These are phyloP conservation scores for Fennellomyces sp. DNA, from an alignment of 371 early-diverging fungal genomes.

Conservation along the genomic window DNA sequence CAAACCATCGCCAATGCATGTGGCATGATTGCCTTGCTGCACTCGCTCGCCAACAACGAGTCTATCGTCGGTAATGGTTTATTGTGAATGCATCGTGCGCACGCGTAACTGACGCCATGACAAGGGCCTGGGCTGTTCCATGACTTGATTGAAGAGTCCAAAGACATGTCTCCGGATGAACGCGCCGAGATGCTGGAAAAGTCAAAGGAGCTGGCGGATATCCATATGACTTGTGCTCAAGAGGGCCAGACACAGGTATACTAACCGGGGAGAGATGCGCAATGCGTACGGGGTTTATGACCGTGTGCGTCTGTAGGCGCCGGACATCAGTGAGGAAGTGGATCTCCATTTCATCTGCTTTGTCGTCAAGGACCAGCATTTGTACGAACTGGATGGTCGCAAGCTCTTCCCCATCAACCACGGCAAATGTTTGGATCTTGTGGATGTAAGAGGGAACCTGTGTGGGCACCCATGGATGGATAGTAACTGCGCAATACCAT, in stretches of 20 bases:
- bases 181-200: slow-evolving; percentile 73
- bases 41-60: slow-evolving; percentile 71
- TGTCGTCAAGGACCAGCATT: slow-evolving; percentile 67
- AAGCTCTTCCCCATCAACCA: slow-evolving; percentile 84
- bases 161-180: slow-evolving; percentile 65
- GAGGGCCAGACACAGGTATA: slow-evolving; percentile 79
- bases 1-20: slow-evolving; percentile 96
- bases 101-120: too few species aligned
- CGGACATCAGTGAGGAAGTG: slow-evolving; percentile 68
- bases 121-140: slow-evolving; percentile 63
- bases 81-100: not conserved
- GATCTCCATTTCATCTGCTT: slow-evolving; percentile 88
- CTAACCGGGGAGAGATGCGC: not conserved
- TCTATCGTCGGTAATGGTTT: slow-evolving; percentile 32
- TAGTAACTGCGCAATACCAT: not conserved
- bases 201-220: slow-evolving; percentile 55
- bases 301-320: slow-evolving; percentile 51
- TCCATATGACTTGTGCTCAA: slow-evolving; percentile 63
- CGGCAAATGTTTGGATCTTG: slow-evolving; percentile 65
- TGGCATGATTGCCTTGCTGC: slow-evolving; percentile 84
- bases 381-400: slow-evolving; percentile 91
- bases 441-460: slow-evolving; percentile 44
- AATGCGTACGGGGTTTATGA: not conserved
- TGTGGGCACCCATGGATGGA: not conserved
- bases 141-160: slow-evolving; percentile 63